Evolutionary conservation across 495 filamentous ascomycete genomes (phyloP), one percentile per base, ranked within the genome.

Genomic region (Pyrenula massariospora): DNA sequence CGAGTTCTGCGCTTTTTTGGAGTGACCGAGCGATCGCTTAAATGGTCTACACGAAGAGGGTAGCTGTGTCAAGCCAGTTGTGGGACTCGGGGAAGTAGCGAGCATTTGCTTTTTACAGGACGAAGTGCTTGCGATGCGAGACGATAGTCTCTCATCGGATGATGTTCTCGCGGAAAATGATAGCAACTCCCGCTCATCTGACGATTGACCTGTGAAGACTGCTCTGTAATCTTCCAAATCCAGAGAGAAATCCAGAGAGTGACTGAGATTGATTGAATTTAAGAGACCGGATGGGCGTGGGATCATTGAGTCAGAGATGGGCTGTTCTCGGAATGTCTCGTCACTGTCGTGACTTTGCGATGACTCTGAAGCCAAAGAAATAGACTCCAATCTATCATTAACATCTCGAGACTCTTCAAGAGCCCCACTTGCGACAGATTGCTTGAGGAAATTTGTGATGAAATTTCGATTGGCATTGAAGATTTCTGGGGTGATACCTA

Each of bases 381-480:
- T 42, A 42, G 31, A 42, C 15, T 15, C 31, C 8, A 5, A 42
- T 42, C 31, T 5, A 8, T 42, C 31, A 42, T 42, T 42, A 42
- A 5, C 31, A 5, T 42, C 31, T 15, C 15, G 8, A 15, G 20
- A 8, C 50, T 68, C 66, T 24, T 66, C 60, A 12, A 63, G 61
- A 2, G 58, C 60, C n/a, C 65, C 69, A 21, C 54, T 58, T 21
- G 53, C 25, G 12, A 68, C 56, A 11, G 63, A 60, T 1, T 56
- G 55, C 15, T 58, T 58, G 25, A 71, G 57, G 63, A 65, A 69
- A 12, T 52, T 50, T 2, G 63, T 58, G 25, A 73, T 70, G 49
- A 66, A 70, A 0, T 59, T 56, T 25, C 62, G 60, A 22, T 72
- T 62, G 8, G 68, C 66, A 8, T 70, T 62, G 48, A 70, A 60